Conservation (phyloP, 768 basidiomycete species). For the Ramaria rubella region DNA sequence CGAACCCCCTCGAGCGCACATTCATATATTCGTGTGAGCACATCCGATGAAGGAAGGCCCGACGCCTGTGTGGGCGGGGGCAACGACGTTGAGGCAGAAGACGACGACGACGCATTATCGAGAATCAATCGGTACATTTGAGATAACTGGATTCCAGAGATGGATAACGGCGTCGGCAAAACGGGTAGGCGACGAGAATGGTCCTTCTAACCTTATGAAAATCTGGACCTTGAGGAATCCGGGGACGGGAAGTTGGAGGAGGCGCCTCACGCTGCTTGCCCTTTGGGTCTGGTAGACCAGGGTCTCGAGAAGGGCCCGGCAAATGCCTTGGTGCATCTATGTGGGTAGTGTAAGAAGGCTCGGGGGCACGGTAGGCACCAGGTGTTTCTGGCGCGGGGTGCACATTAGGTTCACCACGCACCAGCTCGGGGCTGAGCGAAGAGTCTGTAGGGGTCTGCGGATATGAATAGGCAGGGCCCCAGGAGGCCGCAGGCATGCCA, state of each 20-base stretch:
- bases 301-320: background rate
- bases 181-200: background rate
- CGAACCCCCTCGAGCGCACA: conserved; percentile 4
- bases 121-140: conserved; percentile 3
- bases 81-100: background rate
- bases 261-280: conserved; percentile 1
- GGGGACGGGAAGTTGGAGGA: background rate
- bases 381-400: background rate
- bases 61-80: background rate
- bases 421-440: conserved; percentile 29
- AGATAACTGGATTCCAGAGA: conserved; percentile 6
- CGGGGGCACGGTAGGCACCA: background rate
- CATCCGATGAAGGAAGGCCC: background rate
- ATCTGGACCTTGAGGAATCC: background rate
- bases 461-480: conserved; percentile 64
- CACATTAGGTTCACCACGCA: background rate
- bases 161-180: background rate
- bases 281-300: background rate
- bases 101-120: background rate
- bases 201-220: conserved; percentile 10
- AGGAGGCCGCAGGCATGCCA: conserved; percentile 27
- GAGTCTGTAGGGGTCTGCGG: conserved; percentile 14
- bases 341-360: background rate
- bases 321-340: background rate
- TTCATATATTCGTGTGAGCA: background rate